These are phyloP conservation scores for Starmerella bombicola DNA, from an alignment of 805 yeast species.

Conservation along the genomic window DNA sequence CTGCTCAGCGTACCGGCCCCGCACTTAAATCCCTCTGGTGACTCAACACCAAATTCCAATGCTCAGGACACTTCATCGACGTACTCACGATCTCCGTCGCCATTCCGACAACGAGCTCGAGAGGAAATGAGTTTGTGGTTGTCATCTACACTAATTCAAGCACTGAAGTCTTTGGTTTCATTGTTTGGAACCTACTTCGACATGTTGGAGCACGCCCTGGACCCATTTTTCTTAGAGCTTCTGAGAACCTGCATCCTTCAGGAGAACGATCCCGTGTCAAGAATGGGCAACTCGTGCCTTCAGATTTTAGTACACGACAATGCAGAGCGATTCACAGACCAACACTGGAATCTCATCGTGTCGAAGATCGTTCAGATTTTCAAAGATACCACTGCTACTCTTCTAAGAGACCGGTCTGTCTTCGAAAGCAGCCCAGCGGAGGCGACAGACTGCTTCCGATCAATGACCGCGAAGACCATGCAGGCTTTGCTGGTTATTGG, in stretches of 20 bases:
- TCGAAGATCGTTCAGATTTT: conserved; percentile 57
- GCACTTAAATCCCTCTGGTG: background rate
- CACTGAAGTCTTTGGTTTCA: conserved; percentile 74
- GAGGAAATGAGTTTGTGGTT: conserved; percentile 93
- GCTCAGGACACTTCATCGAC: background rate
- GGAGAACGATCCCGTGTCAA: conserved; percentile 90
- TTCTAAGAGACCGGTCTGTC: conserved; percentile 40
- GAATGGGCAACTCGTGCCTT: conserved; percentile 85
- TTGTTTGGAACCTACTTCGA: conserved; percentile 74
- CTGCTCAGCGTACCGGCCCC: conserved; percentile 1
- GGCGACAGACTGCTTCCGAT: conserved; percentile 42
- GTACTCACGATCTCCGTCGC: conserved; percentile 9
- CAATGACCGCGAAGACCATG: conserved; percentile 85
- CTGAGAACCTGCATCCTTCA: conserved; percentile 85
- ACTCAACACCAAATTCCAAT: background rate
- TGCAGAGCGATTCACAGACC: conserved; percentile 43
- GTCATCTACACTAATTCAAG: conserved; percentile 91
- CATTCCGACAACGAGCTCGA: conserved; percentile 23
- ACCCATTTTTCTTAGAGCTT: conserved; percentile 66
- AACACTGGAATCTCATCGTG: conserved; percentile 66
- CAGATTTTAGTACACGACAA: conserved; percentile 70
- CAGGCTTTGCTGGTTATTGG: conserved; percentile 82
- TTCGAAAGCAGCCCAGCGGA: conserved; percentile 24
- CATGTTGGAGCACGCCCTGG: conserved; percentile 57
- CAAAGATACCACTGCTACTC: conserved; percentile 72